Base-by-base conservation (phyloP, 2,329 filamentous ascomycete species). In the Fusarium tjaetaba region DNA sequence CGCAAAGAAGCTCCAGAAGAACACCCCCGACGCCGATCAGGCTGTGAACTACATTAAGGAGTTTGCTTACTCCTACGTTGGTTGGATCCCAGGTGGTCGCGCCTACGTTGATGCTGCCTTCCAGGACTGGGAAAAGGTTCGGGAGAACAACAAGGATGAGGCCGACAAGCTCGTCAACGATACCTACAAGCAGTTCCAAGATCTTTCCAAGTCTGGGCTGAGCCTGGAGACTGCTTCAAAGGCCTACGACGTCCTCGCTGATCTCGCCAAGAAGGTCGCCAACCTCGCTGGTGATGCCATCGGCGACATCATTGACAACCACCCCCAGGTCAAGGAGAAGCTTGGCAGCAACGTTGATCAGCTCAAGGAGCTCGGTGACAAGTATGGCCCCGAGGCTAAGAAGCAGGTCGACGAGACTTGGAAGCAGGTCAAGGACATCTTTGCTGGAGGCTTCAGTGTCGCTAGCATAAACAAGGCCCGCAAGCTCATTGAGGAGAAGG, bases 361-460 rank as follows among this genome's bases (percentile, higher is more conserved):
- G 79, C 84, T 95, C 56, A 93, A 93, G 86, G 81, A 90, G 73
- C 86, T 94, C 81, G 90, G 90, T 32, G 88, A 94, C 20, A 85
- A 90, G 67, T 92, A 92, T 76, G 93, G 93, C 0, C 93, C 92
- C 0, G 91, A 94, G 78, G 92, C 91, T 1, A 93, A 94, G 87
- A 91, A 94, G 86, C 88, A 93, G 80, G 88, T 93, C 10, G 91
- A 94, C 62, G 86, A 92, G 81, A 93, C 92, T 2, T 94, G 91
- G 88, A 80, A 86, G 34, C 87, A 94, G 80, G 84, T 93, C 73
- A 86, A 86, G 74, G 89, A 92, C 43, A 86, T 94, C 53, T 79
- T 93, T 62, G 87, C 89, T 51, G 86, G 86, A 20, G 92, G 92
- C 5, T 78, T 93, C 59, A 89, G 85, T 55, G 84, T 85, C 0